phyloP scores from a whole-genome alignment of 2,329 filamentous ascomycete species.

The Penicillium sp. region DNA sequence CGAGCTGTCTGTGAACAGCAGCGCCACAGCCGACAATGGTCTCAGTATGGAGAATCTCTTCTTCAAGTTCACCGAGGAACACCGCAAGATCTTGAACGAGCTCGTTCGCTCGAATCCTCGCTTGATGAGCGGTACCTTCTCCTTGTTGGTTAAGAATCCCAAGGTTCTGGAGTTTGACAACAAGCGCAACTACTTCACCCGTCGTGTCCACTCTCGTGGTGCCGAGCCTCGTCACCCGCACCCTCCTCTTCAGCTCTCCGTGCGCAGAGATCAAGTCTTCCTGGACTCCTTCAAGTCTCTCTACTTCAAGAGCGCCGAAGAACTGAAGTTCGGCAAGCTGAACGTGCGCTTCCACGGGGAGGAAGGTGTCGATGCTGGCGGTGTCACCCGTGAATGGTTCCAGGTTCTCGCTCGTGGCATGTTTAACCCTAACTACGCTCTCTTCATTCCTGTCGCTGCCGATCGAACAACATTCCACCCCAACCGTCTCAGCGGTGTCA shows the following conservation, averaged over 20 bases:
- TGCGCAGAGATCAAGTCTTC: conserved; percentile 94
- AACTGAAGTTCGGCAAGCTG: conserved; percentile 98
- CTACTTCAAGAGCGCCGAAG: conserved; percentile 92
- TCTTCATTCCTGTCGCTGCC: conserved; percentile 94
- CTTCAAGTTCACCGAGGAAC: conserved; percentile 96
- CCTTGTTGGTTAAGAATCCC: conserved; percentile 92
- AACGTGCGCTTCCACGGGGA: conserved; percentile 97
- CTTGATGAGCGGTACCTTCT: conserved; percentile 97
- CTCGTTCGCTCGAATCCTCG: conserved; percentile 95
- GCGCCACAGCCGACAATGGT: conserved; percentile 70
- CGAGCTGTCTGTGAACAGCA: conserved; percentile 71
- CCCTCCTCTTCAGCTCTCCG: conserved; percentile 75
- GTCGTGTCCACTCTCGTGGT: conserved; percentile 75
- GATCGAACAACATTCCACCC: conserved; percentile 98
- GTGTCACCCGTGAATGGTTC: conserved; percentile 98
- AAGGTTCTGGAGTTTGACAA: conserved; percentile 99
- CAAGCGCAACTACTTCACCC: conserved; percentile 98
- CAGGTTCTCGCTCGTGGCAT: conserved; percentile 94
- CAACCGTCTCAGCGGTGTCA: conserved; percentile 88
- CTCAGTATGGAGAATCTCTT: conserved; percentile 75
- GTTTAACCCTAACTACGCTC: conserved; percentile 96
- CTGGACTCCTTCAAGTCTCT: conserved; percentile 97
- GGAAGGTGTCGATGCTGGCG: conserved; percentile 95
- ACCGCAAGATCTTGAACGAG: conserved; percentile 95
- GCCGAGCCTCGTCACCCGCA: conserved; percentile 67